Percentiles rank a stretch among this genome's conserved stretches.
These are phyloP conservation scores for Cryptomeria japonica DNA, from an alignment of 75 land plant species.

Conservation along the genomic window DNA sequence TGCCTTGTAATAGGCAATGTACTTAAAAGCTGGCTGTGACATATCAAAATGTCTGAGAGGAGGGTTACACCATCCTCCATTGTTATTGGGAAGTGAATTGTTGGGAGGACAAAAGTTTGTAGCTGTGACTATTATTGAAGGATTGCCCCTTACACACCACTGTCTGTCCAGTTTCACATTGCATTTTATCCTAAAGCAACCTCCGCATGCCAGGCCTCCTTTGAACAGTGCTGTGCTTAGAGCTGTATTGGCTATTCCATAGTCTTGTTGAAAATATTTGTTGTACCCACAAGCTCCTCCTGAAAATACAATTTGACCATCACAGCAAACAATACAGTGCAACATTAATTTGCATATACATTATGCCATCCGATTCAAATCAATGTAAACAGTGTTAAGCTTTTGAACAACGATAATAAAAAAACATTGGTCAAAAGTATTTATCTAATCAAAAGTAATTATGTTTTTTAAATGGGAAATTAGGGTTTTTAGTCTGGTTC, in stretches of 20 bases:
- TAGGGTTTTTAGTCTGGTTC: too few species aligned
- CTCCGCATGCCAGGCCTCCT: background rate
- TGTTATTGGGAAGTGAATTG: background rate
- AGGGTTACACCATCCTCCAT: conserved; percentile 27
- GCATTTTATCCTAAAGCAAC: background rate
- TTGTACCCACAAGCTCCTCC: background rate
- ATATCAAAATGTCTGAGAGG: conserved; percentile 16
- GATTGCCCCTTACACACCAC: background rate
- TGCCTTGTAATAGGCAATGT: conserved; percentile 3
- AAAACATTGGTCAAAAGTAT: too few species aligned
- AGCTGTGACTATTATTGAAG: conserved; percentile 13
- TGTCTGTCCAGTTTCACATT: background rate
- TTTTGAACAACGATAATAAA: too few species aligned
- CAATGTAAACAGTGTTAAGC: background rate
- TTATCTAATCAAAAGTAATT: too few species aligned
- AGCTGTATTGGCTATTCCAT: background rate
- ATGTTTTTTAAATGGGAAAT: too few species aligned
- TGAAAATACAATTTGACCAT: background rate
- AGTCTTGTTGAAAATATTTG: background rate
- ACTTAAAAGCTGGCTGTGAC: conserved; percentile 6
- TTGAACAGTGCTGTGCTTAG: background rate
- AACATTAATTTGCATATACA: background rate
- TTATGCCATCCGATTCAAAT: background rate
- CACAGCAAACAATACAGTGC: background rate
- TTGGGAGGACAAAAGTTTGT: conserved; percentile 23